Conservation (phyloP, 2,329 filamentous ascomycete species). For the Calonectria ilicicola region DNA sequence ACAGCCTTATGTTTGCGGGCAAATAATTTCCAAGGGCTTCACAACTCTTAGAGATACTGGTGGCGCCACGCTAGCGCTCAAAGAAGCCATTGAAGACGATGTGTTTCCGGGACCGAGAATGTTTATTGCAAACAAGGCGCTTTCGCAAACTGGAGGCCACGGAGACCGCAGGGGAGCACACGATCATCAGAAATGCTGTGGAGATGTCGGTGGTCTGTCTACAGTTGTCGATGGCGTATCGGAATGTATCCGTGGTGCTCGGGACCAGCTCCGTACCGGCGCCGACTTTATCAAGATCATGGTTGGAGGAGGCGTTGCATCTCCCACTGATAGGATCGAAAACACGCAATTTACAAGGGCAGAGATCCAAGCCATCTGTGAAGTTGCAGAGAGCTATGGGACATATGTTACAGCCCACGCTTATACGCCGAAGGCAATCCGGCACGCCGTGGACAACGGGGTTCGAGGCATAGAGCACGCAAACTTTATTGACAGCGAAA, state of each 20-base stretch:
- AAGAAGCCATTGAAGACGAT: conserved; percentile 67
- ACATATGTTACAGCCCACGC: conserved; percentile 69
- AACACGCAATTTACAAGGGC: conserved; percentile 66
- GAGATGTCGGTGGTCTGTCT: conserved; percentile 49
- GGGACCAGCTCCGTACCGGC: conserved; percentile 66
- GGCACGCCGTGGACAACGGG: conserved; percentile 65
- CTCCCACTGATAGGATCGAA: conserved; percentile 64
- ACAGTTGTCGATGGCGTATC: conserved; percentile 65
- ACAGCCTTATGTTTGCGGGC: conserved; percentile 58
- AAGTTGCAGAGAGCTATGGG: conserved; percentile 59
- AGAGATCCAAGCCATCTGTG: conserved; percentile 65
- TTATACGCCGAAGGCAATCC: conserved; percentile 65
- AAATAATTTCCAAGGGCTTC: conserved; percentile 69
- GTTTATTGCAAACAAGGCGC: conserved; percentile 65
- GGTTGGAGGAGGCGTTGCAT: conserved; percentile 66
- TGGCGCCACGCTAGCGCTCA: conserved; percentile 65
- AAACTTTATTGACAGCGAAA: conserved; percentile 54
- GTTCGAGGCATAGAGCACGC: conserved; percentile 64
- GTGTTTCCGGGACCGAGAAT: conserved; percentile 66
- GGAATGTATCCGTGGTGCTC: conserved; percentile 62
- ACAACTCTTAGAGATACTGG: conserved; percentile 70
- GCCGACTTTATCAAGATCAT: conserved; percentile 74
- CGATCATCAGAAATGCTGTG: conserved; percentile 51
- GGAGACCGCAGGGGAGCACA: conserved; percentile 61
- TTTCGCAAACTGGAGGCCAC: conserved; percentile 71